Conservation (phyloP, 805 yeast species). For the Dipodascus geniculatus region DNA sequence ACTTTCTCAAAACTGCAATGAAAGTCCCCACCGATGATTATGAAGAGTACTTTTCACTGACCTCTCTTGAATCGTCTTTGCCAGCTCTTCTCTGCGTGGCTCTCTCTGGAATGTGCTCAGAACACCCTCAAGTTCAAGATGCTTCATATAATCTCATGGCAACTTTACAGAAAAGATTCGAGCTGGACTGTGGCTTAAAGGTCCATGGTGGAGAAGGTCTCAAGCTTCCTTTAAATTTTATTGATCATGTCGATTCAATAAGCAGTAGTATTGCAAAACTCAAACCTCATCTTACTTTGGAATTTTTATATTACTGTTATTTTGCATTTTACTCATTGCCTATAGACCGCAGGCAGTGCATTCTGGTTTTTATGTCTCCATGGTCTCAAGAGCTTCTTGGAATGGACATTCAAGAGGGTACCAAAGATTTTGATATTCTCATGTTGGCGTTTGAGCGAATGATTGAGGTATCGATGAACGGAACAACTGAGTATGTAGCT, state of each 20-base stretch:
- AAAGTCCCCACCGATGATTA: neutral
- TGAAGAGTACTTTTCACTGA: neutral
- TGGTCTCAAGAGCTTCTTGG: slow-evolving; percentile 62
- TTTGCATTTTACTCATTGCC: slow-evolving; percentile 31
- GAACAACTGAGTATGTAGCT: slow-evolving; percentile 36
- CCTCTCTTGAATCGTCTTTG: slow-evolving; percentile 1
- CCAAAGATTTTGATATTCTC: slow-evolving; percentile 44
- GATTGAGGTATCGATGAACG: slow-evolving; percentile 43
- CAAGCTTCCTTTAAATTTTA: slow-evolving; percentile 56
- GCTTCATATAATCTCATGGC: slow-evolving; percentile 55
- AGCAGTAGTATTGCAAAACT: slow-evolving; percentile 43
- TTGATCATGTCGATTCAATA: slow-evolving; percentile 45
- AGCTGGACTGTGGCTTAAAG: slow-evolving; percentile 46
- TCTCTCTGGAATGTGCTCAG: slow-evolving; percentile 56
- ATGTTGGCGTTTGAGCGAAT: slow-evolving; percentile 37
- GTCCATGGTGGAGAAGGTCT: slow-evolving; percentile 45
- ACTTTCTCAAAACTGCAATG: slow-evolving; percentile 9
- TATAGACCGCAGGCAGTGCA: slow-evolving; percentile 25
- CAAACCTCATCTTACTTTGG: slow-evolving; percentile 49
- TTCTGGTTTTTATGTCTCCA: slow-evolving; percentile 47
- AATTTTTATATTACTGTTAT: slow-evolving; percentile 40
- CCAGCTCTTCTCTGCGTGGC: slow-evolving; percentile 45
- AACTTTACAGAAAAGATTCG: slow-evolving; percentile 47
- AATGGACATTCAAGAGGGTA: slow-evolving; percentile 42
- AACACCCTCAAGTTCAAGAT: slow-evolving; percentile 45